These are phyloP conservation scores for Mycocentrospora acerina DNA, from an alignment of 2,329 filamentous ascomycete species.

Conservation along the genomic window DNA sequence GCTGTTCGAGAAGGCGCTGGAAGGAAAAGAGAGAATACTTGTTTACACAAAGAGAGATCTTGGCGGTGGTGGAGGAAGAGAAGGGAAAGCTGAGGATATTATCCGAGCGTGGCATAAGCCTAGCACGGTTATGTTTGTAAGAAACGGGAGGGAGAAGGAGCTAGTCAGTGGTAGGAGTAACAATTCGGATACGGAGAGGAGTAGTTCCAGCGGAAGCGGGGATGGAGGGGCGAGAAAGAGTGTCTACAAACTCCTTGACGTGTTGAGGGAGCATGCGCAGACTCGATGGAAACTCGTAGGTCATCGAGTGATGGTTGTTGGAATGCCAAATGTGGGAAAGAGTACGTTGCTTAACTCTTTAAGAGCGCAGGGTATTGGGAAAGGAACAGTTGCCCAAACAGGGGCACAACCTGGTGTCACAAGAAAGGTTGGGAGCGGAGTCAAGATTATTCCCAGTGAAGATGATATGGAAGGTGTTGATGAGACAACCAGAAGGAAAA, in stretches of 20 bases:
- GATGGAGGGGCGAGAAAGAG: constrained; percentile 22
- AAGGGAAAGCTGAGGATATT: constrained; percentile 49
- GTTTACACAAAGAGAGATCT: constrained; percentile 87
- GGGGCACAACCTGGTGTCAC: constrained; percentile 89
- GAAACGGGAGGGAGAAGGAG: constrained; percentile 39
- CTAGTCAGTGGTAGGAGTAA: too few relatives aligned
- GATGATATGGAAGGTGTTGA: constrained; percentile 43
- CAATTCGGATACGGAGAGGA: too few relatives aligned
- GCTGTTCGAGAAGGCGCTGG: constrained; percentile 76
- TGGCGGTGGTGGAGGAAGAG: constrained; percentile 23
- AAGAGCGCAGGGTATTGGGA: constrained; percentile 66
- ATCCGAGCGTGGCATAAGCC: constrained; percentile 58
- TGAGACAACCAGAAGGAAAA: constrained; percentile 23
- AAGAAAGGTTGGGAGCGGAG: constrained; percentile 76
- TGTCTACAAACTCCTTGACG: constrained; percentile 47
- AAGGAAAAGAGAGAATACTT: constrained; percentile 72
- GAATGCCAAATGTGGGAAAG: constrained; percentile 98
- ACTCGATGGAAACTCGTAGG: constrained; percentile 67
- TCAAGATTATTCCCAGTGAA: constrained; percentile 69
- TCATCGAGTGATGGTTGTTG: constrained; percentile 83
- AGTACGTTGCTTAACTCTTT: constrained; percentile 90
- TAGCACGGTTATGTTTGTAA: constrained; percentile 54
- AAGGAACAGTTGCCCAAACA: constrained; percentile 74
- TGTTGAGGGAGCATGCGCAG: constrained; percentile 55
- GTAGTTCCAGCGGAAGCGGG: constrained; percentile 20